Percentiles rank a stretch among this genome's conserved stretches.
Conservation (phyloP, 139 green algal species). For the Haematococcus sp. region DNA sequence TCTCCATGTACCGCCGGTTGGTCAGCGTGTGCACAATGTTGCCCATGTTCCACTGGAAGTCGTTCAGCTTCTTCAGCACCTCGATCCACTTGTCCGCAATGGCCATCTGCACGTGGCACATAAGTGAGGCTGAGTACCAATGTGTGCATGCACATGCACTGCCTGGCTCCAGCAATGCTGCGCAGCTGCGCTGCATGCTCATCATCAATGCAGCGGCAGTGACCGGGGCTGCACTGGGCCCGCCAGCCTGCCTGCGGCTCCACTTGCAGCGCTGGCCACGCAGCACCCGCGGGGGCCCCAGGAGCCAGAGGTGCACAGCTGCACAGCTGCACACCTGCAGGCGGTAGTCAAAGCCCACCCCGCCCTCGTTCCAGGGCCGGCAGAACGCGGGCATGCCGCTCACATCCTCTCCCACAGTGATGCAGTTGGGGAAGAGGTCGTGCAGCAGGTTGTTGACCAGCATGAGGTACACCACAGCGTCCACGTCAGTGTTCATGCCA, state of each 20-base stretch:
- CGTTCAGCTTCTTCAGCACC: constrained; percentile 62
- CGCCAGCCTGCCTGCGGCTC: too few species aligned
- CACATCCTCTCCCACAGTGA: constrained; percentile 80
- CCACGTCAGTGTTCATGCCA: constrained; percentile 88
- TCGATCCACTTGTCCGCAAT: constrained; percentile 99
- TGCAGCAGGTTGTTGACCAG: constrained; percentile 93
- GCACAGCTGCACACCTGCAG: constrained; percentile 51
- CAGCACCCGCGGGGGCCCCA: too few species aligned
- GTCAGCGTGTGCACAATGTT: constrained; percentile 92
- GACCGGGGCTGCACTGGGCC: too few species aligned
- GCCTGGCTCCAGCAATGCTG: too few species aligned
- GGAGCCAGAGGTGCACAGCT: too few species aligned
- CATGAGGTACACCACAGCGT: constrained; percentile 91
- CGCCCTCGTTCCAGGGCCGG: constrained; percentile 84
- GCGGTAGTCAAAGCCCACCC: constrained; percentile 96
- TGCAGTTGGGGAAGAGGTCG: constrained; percentile 79
- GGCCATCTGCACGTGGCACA: constrained; percentile 80
- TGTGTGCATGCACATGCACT: too few species aligned
- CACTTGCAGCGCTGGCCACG: too few species aligned
- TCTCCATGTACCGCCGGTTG: constrained; percentile 63
- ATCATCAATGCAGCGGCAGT: too few species aligned
- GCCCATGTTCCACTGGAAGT: constrained; percentile 93
- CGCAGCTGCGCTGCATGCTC: too few species aligned
- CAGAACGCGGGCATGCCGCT: constrained; percentile 95
- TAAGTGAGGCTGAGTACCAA: too few species aligned